phyloP scores from a whole-genome alignment of 768 basidiomycete genomes.

The Leccinum subgranulosum region DNA sequence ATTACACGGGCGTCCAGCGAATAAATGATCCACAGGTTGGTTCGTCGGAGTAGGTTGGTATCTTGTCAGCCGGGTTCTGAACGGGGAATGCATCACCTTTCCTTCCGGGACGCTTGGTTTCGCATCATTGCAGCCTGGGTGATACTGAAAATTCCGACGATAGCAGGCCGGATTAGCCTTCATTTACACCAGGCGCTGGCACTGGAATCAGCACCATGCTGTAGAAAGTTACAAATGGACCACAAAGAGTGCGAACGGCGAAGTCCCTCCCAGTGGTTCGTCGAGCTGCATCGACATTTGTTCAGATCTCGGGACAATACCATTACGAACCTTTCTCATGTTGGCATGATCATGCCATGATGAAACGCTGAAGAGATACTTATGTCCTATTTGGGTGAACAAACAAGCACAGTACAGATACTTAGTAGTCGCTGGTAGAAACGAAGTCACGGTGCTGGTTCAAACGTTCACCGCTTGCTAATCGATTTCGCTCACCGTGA shows the following conservation, averaged over 20 bases:
- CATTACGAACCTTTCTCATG: not conserved
- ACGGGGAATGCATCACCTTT: not conserved
- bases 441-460: not conserved
- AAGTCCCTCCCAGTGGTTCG: not conserved
- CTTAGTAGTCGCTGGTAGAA: not conserved
- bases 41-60: not conserved
- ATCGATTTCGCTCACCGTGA: not conserved
- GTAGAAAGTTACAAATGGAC: constrained; percentile 6
- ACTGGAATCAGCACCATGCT: constrained; percentile 24
- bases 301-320: not conserved
- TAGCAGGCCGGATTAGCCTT: not conserved
- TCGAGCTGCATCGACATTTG: not conserved
- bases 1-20: not conserved
- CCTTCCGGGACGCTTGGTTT: not conserved
- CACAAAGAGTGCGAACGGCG: too few relatives aligned
- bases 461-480: not conserved
- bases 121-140: not conserved
- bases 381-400: not conserved
- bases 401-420: not conserved
- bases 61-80: constrained; percentile 5
- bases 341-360: not conserved
- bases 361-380: not conserved
- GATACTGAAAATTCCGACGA: not conserved
- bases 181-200: constrained; percentile 2
- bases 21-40: constrained; percentile 25